phyloP scores from a whole-genome alignment of 2,329 filamentous ascomycete genomes.

The Fusarium floridanum region DNA sequence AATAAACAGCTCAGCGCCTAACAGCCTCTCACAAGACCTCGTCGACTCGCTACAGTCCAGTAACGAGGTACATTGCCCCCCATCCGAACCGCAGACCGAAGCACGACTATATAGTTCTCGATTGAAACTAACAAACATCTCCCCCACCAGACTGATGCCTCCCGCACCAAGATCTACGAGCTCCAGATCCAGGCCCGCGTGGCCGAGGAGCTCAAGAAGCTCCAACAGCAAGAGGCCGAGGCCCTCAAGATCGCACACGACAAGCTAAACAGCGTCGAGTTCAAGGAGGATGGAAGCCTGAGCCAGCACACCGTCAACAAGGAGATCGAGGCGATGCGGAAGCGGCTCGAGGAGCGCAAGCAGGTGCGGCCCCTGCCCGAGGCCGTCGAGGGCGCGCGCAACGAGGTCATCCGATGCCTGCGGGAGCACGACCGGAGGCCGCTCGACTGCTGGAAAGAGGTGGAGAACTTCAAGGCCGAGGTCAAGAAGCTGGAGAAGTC shows the following conservation, averaged over 20 bases:
- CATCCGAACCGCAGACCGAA: background rate
- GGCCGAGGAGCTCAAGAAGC: slow-evolving; percentile 83
- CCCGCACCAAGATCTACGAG: slow-evolving; percentile 85
- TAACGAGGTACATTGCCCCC: slow-evolving; percentile 78
- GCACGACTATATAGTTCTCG: background rate
- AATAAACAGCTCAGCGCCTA: slow-evolving; percentile 58
- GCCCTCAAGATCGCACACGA: slow-evolving; percentile 78
- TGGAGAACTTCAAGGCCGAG: slow-evolving; percentile 90
- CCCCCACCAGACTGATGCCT: slow-evolving; percentile 81
- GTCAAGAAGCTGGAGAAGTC: slow-evolving; percentile 86
- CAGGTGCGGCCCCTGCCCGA: slow-evolving; percentile 78
- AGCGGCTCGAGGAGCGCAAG: slow-evolving; percentile 72
- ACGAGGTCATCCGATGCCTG: slow-evolving; percentile 83
- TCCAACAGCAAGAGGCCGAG: slow-evolving; percentile 77
- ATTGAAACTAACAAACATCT: slow-evolving; percentile 30
- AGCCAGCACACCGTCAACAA: slow-evolving; percentile 66
- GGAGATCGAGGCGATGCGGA: slow-evolving; percentile 70
- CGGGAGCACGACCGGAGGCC: slow-evolving; percentile 87
- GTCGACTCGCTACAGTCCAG: slow-evolving; percentile 86
- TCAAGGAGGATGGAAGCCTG: slow-evolving; percentile 48
- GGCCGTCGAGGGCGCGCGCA: slow-evolving; percentile 79
- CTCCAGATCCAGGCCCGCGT: slow-evolving; percentile 91
- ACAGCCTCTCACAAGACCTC: slow-evolving; percentile 80
- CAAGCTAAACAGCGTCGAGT: slow-evolving; percentile 65
- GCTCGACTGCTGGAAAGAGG: slow-evolving; percentile 94